Conservation (phyloP, 768 basidiomycete genomes). For the Pisolithus tinctorius region DNA sequence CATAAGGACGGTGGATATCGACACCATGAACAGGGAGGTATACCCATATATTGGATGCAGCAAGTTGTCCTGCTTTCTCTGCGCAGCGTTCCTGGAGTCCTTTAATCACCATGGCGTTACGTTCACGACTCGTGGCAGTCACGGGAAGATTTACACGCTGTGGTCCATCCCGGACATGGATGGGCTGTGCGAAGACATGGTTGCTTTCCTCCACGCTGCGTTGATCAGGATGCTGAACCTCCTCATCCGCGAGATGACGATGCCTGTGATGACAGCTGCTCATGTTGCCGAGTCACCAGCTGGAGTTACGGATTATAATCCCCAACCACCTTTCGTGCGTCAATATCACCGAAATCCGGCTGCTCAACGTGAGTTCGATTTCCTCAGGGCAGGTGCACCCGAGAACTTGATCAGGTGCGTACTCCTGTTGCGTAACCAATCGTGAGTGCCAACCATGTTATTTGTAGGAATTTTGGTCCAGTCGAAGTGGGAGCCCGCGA, state of each 20-base stretch:
- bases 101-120: neutral
- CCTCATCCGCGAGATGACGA: too few species aligned
- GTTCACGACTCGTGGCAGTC: neutral
- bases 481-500: too few species aligned
- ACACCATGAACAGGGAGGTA: neutral
- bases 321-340: neutral
- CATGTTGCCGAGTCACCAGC: neutral
- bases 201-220: too few species aligned
- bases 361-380: neutral
- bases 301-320: neutral
- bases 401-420: neutral
- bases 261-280: too few species aligned
- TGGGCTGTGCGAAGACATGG: neutral
- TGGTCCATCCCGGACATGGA: neutral
- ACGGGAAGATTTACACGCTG: neutral
- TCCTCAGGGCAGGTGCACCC: neutral
- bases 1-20: neutral
- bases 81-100: neutral
- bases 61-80: too few species aligned
- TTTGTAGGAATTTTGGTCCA: too few species aligned
- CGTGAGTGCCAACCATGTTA: neutral
- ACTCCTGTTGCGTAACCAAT: neutral
- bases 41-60: too few species aligned
- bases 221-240: too few species aligned
- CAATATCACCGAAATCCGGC: neutral